Evolutionary conservation across 176 grass and related monocot genomes (phyloP), one percentile per base, ranked within the genome.

Genomic region (Musa troglodytarum): DNA sequence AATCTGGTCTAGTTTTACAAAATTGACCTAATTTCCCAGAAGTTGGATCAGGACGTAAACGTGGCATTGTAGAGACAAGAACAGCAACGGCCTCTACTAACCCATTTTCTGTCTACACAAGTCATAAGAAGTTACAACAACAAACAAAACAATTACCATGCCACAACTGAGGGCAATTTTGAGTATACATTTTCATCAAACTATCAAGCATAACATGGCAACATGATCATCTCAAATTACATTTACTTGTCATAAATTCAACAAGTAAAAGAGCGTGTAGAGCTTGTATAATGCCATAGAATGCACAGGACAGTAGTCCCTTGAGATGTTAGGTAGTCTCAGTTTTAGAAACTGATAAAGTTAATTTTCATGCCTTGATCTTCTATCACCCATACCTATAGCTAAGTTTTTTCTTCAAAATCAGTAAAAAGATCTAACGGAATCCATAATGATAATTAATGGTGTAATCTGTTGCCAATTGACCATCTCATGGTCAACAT

Each of bases 61-160:
- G 90, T 43, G 95, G 95, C 90, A 98, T 98, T 20, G 82, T 92
- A 77, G 88, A 89, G 72, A 98, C 77, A 76, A 98, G 88, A 81
- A 93, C 85, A 54, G 86, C 86, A 68, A 98, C 90, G 68, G 95
- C 95, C 88, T 98, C 95, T 11, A 98, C 95, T 76, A 98, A 82
- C 50, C 95, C 95, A 65, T 98, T 98, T 90, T 98, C 95, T 82
- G 88, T 93, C 95, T 98, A 82, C 68, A 73, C 75, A 63, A 55
- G 77, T 70, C 43, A 80, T 50, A 86, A 12, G 64, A 61, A 70
- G 11, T 53, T 29, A 24, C 55, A 56, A 74, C 6, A 11, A 70
- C 8, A 52, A 52, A 2, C 28, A 53, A 8, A 28, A 9, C 7
- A 55, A 10, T 71, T 2, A 54, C 25, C 15, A 29, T 57, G 23